Percentiles rank a stretch among this genome's conserved stretches.
These are phyloP conservation scores for Pseudopithomyces maydicus DNA, from an alignment of 2,329 filamentous ascomycete species.

Conservation along the genomic window DNA sequence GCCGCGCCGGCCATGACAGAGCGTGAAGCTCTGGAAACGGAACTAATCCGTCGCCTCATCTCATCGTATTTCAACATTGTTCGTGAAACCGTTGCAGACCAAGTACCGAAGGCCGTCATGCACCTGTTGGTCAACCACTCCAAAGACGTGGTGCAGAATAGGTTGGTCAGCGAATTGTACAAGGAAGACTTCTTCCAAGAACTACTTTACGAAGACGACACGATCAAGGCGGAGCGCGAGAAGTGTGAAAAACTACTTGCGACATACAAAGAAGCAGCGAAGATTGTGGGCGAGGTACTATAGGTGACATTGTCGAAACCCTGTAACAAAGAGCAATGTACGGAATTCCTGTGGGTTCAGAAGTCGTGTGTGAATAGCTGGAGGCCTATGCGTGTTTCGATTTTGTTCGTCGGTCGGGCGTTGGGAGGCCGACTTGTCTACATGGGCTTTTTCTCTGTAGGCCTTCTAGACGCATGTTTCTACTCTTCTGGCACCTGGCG, in stretches of 20 bases:
- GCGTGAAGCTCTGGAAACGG: slow-evolving; percentile 94
- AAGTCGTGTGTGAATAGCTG: slow-evolving; percentile 29
- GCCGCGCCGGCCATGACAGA: slow-evolving; percentile 90
- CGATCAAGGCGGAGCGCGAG: slow-evolving; percentile 94
- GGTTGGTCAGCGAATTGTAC: slow-evolving; percentile 93
- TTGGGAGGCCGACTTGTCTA: slow-evolving; percentile 21
- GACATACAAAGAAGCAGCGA: slow-evolving; percentile 96
- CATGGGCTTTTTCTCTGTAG: slow-evolving; percentile 16
- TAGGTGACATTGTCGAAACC: slow-evolving; percentile 24
- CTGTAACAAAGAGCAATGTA: slow-evolving; percentile 19
- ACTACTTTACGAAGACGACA: slow-evolving; percentile 95
- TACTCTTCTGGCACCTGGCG: slow-evolving; percentile 27
- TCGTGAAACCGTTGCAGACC: slow-evolving; percentile 96
- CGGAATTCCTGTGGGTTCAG: slow-evolving; percentile 28
- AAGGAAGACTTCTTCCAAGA: slow-evolving; percentile 90
- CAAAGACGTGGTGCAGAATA: slow-evolving; percentile 97
- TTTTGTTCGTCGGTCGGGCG: slow-evolving; percentile 10
- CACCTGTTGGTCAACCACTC: slow-evolving; percentile 97
- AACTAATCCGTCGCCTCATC: slow-evolving; percentile 94
- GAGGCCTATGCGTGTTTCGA: slow-evolving; percentile 19
- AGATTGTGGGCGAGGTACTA: slow-evolving; percentile 92
- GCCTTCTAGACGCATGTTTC: slow-evolving; percentile 25
- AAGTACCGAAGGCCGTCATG: slow-evolving; percentile 99
- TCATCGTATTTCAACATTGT: slow-evolving; percentile 99
- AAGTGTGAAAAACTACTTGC: slow-evolving; percentile 96